Evolutionary conservation across 306 rosid species (phyloP).

Genomic region (Trifolium fragiferum): DNA sequence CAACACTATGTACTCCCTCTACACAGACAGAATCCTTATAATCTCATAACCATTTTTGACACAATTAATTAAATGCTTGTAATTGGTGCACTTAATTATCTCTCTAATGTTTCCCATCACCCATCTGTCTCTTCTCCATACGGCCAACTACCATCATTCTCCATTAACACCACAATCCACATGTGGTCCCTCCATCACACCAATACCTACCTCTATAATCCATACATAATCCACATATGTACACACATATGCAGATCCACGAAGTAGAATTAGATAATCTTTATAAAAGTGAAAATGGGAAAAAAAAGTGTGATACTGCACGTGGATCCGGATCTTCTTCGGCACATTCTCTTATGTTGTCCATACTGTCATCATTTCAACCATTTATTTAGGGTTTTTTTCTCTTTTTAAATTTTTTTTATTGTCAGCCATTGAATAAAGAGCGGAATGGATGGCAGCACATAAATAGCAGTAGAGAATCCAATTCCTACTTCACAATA

Average conservation of each 20-base stretch:
- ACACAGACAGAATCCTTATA: constrained; percentile 56
- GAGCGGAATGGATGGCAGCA: too few species aligned
- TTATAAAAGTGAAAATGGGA: constrained; percentile 25
- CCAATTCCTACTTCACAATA: too few species aligned
- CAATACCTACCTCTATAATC: constrained; percentile 50
- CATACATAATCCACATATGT: constrained; percentile 40
- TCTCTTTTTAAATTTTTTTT: too few species aligned
- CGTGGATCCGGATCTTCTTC: too few species aligned
- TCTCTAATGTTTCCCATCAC: constrained; percentile 68
- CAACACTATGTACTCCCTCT: constrained; percentile 54
- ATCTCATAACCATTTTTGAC: constrained; percentile 57
- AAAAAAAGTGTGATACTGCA: too few species aligned
- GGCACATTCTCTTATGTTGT: too few species aligned
- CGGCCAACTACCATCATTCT: constrained; percentile 66
- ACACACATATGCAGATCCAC: constrained; percentile 24
- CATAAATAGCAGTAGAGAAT: too few species aligned
- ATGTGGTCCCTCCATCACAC: constrained; percentile 78
- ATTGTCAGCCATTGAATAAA: too few species aligned
- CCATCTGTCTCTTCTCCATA: constrained; percentile 86
- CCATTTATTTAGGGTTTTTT: too few species aligned
- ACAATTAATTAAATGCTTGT: constrained; percentile 63
- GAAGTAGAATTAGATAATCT: constrained; percentile 11
- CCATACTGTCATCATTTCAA: too few species aligned
- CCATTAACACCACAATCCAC: constrained; percentile 51
- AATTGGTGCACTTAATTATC: constrained; percentile 70